phyloP scores from a whole-genome alignment of 208 protist species.

The Novymonas esmeraldas region DNA sequence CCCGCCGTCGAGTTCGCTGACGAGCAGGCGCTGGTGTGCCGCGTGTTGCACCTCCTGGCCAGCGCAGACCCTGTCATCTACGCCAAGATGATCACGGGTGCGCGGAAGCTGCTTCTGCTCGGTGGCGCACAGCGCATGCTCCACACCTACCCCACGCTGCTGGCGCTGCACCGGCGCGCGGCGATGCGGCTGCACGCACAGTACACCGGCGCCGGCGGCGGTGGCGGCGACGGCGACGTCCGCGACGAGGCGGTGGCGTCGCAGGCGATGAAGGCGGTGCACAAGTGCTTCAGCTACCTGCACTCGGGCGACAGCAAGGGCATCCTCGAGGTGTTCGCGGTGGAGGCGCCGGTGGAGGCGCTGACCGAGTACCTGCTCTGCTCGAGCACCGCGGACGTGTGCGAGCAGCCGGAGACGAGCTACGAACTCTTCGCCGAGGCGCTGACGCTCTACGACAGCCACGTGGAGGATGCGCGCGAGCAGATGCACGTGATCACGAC shows the following conservation, averaged over 20 bases:
- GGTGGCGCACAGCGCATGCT: conserved; percentile 88
- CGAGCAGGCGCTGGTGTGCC: conserved; percentile 93
- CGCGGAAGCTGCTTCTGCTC: conserved; percentile 85
- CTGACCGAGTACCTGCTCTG: conserved; percentile 90
- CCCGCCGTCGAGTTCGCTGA: conserved; percentile 82
- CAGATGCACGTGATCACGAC: conserved; percentile 85
- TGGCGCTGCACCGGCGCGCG: conserved; percentile 78
- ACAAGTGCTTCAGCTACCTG: conserved; percentile 54
- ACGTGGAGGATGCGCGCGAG: conserved; percentile 76
- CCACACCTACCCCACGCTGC: conserved; percentile 86
- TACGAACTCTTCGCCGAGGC: conserved; percentile 93
- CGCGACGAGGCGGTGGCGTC: conserved; percentile 4
- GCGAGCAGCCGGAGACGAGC: conserved; percentile 67
- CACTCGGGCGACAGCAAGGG: conserved; percentile 79
- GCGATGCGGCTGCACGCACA: conserved; percentile 47
- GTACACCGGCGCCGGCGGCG: conserved; percentile 8
- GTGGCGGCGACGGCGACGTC: not conserved
- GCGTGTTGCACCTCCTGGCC: conserved; percentile 89
- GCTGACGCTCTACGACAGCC: conserved; percentile 95
- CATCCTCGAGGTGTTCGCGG: conserved; percentile 68
- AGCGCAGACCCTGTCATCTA: conserved; percentile 75
- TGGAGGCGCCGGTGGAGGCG: conserved; percentile 44
- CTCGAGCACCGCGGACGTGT: conserved; percentile 80
- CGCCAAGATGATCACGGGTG: conserved; percentile 90
- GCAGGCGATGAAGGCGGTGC: conserved; percentile 18